phyloP scores from a whole-genome alignment of 2,329 filamentous ascomycete genomes.

The Colletotrichum tropicicola region DNA sequence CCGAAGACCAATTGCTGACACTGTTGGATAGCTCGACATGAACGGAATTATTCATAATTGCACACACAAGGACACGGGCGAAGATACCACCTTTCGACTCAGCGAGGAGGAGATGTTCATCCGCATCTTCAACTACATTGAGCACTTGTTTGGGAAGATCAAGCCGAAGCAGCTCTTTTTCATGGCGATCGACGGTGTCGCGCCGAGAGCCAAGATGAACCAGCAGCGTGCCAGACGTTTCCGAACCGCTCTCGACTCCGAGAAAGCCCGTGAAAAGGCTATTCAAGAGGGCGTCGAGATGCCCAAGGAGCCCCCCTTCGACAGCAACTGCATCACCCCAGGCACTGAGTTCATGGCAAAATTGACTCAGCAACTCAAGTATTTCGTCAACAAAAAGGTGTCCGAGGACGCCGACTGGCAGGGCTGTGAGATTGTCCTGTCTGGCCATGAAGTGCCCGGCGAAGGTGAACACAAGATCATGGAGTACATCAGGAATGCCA shows the following conservation, averaged over 20 bases:
- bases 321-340: constrained; percentile 99
- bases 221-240: constrained; percentile 97
- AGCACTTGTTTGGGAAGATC: constrained; percentile 98
- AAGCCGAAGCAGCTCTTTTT: constrained; percentile 99
- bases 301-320: constrained; percentile 94
- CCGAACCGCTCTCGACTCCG: constrained; percentile 90
- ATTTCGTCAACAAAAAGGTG: constrained; percentile 99
- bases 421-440: constrained; percentile 93
- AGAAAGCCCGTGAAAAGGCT: constrained; percentile 91
- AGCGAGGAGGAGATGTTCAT: constrained; percentile 99
- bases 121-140: constrained; percentile 99
- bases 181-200: constrained; percentile 99
- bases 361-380: constrained; percentile 91
- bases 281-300: constrained; percentile 88
- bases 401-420: constrained; percentile 98
- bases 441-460: constrained; percentile 96
- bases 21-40: constrained; percentile 78
- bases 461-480: constrained; percentile 99
- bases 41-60: constrained; percentile 99
- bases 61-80: constrained; percentile 90
- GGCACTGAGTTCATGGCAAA: constrained; percentile 99
- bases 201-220: constrained; percentile 99
- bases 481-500: constrained; percentile 98
- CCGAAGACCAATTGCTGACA: constrained; percentile 44
- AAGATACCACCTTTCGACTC: constrained; percentile 90